phyloP scores from a whole-genome alignment of 192 early-diverging fungal genomes.

The Mortierella hygrophila region DNA sequence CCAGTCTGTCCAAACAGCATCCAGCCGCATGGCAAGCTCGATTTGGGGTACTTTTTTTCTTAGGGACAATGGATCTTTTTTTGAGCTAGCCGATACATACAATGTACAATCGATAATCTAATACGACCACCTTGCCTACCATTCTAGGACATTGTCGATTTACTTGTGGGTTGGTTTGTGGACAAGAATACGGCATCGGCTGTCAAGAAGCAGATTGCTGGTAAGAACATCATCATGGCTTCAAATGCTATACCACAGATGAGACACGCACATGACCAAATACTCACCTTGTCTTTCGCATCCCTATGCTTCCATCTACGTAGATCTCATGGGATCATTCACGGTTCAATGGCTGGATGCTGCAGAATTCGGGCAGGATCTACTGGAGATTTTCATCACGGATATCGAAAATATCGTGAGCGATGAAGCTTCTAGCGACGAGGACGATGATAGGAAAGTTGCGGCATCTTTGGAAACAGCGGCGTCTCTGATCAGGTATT shows the following conservation, averaged over 20 bases:
- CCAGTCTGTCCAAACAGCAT: conserved; percentile 26
- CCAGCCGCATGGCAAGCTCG: conserved; percentile 31
- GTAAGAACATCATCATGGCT: conserved; percentile 37
- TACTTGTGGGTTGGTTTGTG: conserved; percentile 79
- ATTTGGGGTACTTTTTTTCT: conserved; percentile 29
- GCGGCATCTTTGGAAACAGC: conserved; percentile 14
- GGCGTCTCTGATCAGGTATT: conserved; percentile 26
- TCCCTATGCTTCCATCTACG: not conserved
- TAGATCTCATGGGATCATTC: conserved; percentile 32
- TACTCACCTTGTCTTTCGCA: not conserved
- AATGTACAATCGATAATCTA: not conserved
- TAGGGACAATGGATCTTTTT: not conserved
- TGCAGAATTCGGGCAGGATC: conserved; percentile 32
- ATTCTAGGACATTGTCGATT: conserved; percentile 68
- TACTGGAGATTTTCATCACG: conserved; percentile 43
- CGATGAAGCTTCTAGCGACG: not conserved
- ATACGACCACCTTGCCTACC: not conserved
- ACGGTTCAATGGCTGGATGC: conserved; percentile 27
- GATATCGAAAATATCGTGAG: conserved; percentile 22
- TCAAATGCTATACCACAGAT: not conserved
- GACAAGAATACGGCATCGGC: conserved; percentile 61
- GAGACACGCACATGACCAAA: not conserved
- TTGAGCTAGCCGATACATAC: not conserved
- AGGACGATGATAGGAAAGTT: not conserved
- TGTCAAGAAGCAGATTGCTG: conserved; percentile 59